Evolutionary conservation across 345 rosid species (phyloP).

Genomic region (Conringia planisiliqua): DNA sequence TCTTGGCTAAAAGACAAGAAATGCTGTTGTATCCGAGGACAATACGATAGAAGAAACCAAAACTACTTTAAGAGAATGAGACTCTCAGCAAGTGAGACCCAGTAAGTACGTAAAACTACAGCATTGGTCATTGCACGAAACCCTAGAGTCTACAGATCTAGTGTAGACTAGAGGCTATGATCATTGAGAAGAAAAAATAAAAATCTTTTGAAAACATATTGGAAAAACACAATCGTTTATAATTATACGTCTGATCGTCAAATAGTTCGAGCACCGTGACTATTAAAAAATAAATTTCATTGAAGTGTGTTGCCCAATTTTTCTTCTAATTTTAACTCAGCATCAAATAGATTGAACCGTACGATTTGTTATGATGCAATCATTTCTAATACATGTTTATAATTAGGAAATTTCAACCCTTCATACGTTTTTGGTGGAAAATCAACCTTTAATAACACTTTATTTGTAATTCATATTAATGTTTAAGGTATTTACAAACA

Average conservation of each 20-base stretch:
- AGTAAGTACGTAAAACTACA: conserved; percentile 10
- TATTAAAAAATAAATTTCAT: too few relatives aligned
- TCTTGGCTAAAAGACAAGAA: conserved; percentile 24
- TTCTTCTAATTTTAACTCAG: too few relatives aligned
- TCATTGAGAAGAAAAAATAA: background rate
- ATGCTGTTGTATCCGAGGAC: conserved; percentile 15
- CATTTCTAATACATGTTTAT: too few relatives aligned
- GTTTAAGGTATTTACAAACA: too few relatives aligned
- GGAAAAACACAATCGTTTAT: too few relatives aligned
- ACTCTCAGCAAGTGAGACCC: background rate
- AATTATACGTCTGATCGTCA: background rate
- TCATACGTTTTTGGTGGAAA: too few relatives aligned
- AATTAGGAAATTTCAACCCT: too few relatives aligned
- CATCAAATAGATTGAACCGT: background rate
- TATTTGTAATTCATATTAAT: too few relatives aligned
- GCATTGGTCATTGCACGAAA: conserved; percentile 1
- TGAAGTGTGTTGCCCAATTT: background rate
- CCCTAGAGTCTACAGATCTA: too few relatives aligned
- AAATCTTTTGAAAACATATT: background rate
- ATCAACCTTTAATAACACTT: too few relatives aligned
- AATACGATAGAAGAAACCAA: conserved; percentile 14
- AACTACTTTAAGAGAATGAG: background rate
- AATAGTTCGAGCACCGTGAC: background rate
- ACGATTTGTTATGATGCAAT: background rate
- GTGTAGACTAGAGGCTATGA: too few relatives aligned